A percentile compares a stretch with the other conserved stretches of the same genome.
Evolutionary conservation across 306 rosid species (phyloP).

Genomic region (Crotalaria pallida): DNA sequence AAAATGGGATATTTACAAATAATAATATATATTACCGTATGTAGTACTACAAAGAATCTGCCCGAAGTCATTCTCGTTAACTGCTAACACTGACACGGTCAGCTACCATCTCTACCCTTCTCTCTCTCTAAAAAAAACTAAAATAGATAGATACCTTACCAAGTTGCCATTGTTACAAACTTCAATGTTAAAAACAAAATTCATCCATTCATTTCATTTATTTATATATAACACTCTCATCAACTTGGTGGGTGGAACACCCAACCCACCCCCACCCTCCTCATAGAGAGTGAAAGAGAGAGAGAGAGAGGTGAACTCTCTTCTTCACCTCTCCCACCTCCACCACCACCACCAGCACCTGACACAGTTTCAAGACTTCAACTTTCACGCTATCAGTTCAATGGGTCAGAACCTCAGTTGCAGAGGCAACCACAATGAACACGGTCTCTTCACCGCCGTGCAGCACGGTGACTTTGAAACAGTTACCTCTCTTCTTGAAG

Average conservation of each 20-base stretch:
- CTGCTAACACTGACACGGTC: slow-evolving; percentile 44
- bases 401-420: slow-evolving; percentile 88
- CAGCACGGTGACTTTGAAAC: slow-evolving; percentile 53
- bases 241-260: neutral
- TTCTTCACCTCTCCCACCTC: slow-evolving; percentile 12
- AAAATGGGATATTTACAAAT: too few species aligned
- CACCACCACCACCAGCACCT: neutral
- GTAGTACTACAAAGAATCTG: too few species aligned
- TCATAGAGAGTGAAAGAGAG: too few species aligned
- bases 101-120: slow-evolving; percentile 31
- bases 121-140: neutral
- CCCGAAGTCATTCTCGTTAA: slow-evolving; percentile 29
- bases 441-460: slow-evolving; percentile 64
- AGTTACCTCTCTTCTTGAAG: slow-evolving; percentile 34
- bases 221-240: neutral
- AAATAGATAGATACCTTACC: neutral
- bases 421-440: slow-evolving; percentile 39
- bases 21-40: too few species aligned
- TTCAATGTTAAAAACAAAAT: neutral
- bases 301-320: slow-evolving; percentile 12
- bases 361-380: too few species aligned
- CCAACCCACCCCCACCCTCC: too few species aligned
- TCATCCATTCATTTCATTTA: neutral
- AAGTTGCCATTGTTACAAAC: neutral
- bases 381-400: too few species aligned